phyloP scores from a whole-genome alignment of 768 basidiomycete species.

The Stropharia rugosoannulata region DNA sequence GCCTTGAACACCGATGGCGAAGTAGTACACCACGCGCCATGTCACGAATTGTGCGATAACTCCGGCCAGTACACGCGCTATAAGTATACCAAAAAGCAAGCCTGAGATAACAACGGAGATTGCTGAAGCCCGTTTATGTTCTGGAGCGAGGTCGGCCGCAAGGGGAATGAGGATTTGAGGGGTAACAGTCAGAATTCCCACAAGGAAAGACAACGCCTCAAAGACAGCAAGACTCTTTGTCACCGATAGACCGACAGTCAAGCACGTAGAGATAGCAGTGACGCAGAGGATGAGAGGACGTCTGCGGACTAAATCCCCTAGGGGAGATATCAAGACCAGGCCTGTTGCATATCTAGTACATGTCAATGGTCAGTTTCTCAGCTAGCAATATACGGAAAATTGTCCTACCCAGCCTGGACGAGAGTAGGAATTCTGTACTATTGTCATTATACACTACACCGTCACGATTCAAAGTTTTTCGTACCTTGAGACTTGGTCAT shows the following conservation, averaged over 20 bases:
- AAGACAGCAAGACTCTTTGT: slow-evolving; percentile 60
- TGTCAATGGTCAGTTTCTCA: not conserved
- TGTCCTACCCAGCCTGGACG: slow-evolving; percentile 62
- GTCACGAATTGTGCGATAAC: slow-evolving; percentile 69
- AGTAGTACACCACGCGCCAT: slow-evolving; percentile 78
- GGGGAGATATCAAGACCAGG: slow-evolving; percentile 72
- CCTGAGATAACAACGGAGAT: slow-evolving; percentile 72
- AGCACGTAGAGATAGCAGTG: slow-evolving; percentile 46
- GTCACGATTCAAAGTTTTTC: not conserved
- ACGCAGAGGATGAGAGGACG: slow-evolving; percentile 67
- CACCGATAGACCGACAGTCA: slow-evolving; percentile 73
- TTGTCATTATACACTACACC: not conserved
- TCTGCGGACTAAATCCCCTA: slow-evolving; percentile 81
- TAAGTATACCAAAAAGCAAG: slow-evolving; percentile 69
- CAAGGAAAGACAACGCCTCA: slow-evolving; percentile 66
- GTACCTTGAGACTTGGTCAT: slow-evolving; percentile 38
- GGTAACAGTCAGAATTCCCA: slow-evolving; percentile 70
- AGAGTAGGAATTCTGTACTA: slow-evolving; percentile 57
- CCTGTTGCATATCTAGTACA: slow-evolving; percentile 63
- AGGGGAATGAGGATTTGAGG: slow-evolving; percentile 77
- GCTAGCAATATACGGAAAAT: not conserved
- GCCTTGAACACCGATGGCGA: slow-evolving; percentile 70
- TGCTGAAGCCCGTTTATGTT: slow-evolving; percentile 68
- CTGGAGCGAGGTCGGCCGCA: slow-evolving; percentile 81
- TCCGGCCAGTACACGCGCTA: slow-evolving; percentile 74